Conservation (phyloP, 352 stramenopile genomes). For the Globisporangium viniferum region DNA sequence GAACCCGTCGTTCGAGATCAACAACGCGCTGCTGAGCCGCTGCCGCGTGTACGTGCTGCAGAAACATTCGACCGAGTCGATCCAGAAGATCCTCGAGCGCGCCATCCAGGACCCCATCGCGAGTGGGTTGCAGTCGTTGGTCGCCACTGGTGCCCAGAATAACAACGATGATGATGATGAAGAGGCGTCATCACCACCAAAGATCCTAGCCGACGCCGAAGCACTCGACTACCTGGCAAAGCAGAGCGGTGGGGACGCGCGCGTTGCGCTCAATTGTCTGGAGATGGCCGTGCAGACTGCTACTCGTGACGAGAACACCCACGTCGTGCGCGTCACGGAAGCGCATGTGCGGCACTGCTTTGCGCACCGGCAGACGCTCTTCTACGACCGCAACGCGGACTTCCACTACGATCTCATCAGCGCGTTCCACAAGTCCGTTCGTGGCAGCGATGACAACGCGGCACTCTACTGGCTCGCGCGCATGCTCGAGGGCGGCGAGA, state of each 20-base stretch:
- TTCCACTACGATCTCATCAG: constrained; percentile 87
- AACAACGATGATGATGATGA: constrained; percentile 7
- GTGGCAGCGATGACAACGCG: constrained; percentile 77
- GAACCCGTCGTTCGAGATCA: constrained; percentile 88
- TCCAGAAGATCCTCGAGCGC: constrained; percentile 64
- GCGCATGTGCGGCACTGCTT: constrained; percentile 74
- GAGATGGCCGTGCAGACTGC: constrained; percentile 74
- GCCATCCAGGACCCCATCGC: constrained; percentile 36
- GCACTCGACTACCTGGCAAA: constrained; percentile 66
- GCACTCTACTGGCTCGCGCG: constrained; percentile 83
- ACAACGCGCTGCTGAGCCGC: constrained; percentile 78
- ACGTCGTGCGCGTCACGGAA: constrained; percentile 38
- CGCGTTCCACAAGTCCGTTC: constrained; percentile 82
- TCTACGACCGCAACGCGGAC: constrained; percentile 85
- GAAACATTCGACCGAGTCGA: constrained; percentile 60
- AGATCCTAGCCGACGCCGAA: constrained; percentile 47
- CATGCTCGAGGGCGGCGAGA: constrained; percentile 86
- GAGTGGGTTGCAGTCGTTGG: constrained; percentile 26
- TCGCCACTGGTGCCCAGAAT: neutral
- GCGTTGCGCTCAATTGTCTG: constrained; percentile 78
- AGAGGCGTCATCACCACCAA: neutral
- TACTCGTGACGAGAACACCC: constrained; percentile 18
- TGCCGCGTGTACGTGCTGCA: constrained; percentile 78
- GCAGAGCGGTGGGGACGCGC: constrained; percentile 75
- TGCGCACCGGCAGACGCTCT: constrained; percentile 63